A percentile compares a stretch with the other conserved stretches of the same genome.
Evolutionary conservation across 257 asterid species (phyloP).

Genomic region (Parsonsia alboflavescens): DNA sequence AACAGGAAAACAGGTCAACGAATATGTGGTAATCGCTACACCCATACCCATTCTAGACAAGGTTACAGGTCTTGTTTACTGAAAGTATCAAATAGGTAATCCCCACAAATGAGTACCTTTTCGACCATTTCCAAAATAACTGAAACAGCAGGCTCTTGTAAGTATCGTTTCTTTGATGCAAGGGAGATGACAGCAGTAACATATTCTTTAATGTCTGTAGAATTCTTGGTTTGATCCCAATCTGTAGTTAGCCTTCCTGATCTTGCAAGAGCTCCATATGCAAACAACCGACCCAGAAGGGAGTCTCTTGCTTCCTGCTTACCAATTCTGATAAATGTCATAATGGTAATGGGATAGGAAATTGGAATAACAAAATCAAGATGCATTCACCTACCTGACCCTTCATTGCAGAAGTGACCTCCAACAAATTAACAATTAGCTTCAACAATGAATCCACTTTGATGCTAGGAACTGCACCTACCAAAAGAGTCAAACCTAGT

Average conservation of each 20-base stretch:
- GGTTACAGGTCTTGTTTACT: neutral
- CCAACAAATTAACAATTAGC: constrained; percentile 69
- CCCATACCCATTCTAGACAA: neutral
- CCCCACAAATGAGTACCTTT: constrained; percentile 44
- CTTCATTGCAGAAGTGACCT: constrained; percentile 86
- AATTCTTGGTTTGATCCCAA: constrained; percentile 42
- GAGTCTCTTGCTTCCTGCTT: constrained; percentile 78
- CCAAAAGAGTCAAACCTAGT: constrained; percentile 66
- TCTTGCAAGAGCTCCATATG: constrained; percentile 93
- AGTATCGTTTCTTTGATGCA: constrained; percentile 78
- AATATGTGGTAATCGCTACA: neutral
- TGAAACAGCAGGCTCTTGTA: constrained; percentile 86
- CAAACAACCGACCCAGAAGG: constrained; percentile 84
- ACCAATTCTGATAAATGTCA: constrained; percentile 21
- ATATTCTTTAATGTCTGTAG: constrained; percentile 60
- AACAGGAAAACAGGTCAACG: neutral
- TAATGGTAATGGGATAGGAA: constrained; percentile 7
- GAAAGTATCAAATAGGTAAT: neutral
- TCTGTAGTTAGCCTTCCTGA: constrained; percentile 81
- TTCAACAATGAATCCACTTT: constrained; percentile 71
- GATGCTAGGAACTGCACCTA: constrained; percentile 60
- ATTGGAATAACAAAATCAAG: neutral
- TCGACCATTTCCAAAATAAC: constrained; percentile 72
- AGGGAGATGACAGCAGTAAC: constrained; percentile 53
- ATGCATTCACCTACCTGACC: constrained; percentile 71